Evolutionary conservation across 116 monocot genomes (phyloP), one percentile per base, ranked within the genome.

Genomic region (Papilionanthe hybrid): DNA sequence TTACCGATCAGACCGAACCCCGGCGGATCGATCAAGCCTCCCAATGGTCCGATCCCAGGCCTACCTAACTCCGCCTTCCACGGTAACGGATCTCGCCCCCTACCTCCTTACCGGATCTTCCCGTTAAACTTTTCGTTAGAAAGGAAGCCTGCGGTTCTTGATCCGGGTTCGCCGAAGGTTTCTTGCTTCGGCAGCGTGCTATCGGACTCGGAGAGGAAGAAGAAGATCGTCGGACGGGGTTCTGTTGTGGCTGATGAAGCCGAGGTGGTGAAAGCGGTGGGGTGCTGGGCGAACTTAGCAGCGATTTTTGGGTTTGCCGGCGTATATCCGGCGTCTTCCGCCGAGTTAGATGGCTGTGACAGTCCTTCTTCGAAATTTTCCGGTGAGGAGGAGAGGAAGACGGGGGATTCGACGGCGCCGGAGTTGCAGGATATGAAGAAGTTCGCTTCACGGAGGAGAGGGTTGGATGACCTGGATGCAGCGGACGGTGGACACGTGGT

Each of bases 351-450:
- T 0, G 15, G 17, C 5, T 15, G 5, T 2, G 69, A 37, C 25
- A 7, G 65, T 65, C 27, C 9, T 7, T 25, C 65, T 65, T 9
- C 65, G n/a, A 65, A 65, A 0, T 27, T 23, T 11, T 65, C 65
- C 9, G 23, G 53, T 17, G 53, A 65, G 65, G 65, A 65, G 65
- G 65, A 65, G 23, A 65, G 11, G 65, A 65, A 23, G 9, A 65
- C 27, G 23, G 27, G 1, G 27, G 23, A 65, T 65, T n/a, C 65
- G 69, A 37, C 32, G 30, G 69, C 32, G 69, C 32, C 69, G 32
- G 30, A 71, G 32, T 7, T 71, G 69, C 69, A 28, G 20, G 69
- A 15, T 30, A 71, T 71, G 69, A 71, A 71, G 69, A 71, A 32
- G 5, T 32, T 30, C 69, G 17, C n/a, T 5, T 23, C 63, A 5